Evolutionary conservation across 2,329 filamentous ascomycete species (phyloP).

Genomic region (Arachnomyces sp.): DNA sequence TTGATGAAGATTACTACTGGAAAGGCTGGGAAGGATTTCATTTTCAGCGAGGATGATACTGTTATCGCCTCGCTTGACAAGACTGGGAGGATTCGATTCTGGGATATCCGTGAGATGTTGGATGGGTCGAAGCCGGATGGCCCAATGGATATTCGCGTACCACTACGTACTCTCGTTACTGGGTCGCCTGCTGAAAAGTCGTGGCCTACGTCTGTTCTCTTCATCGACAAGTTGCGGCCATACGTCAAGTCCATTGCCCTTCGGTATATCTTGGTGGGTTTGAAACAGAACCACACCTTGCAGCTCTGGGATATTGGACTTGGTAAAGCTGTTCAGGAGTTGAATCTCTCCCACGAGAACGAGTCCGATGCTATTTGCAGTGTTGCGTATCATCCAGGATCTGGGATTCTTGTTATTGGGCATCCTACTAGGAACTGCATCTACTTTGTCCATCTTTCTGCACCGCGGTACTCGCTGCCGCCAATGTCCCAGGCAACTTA

Average conservation of each 20-base stretch:
- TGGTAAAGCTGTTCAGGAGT: constrained; percentile 90
- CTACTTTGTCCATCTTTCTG: constrained; percentile 92
- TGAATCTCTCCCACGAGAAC: constrained; percentile 91
- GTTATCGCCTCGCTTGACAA: constrained; percentile 95
- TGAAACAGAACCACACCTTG: constrained; percentile 98
- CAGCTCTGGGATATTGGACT: constrained; percentile 97
- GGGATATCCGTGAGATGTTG: constrained; percentile 81
- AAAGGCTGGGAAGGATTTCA: constrained; percentile 97
- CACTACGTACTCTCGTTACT: constrained; percentile 77
- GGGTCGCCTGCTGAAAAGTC: constrained; percentile 85
- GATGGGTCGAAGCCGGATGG: constrained; percentile 38
- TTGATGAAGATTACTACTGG: constrained; percentile 91
- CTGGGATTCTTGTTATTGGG: constrained; percentile 88
- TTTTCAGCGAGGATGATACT: constrained; percentile 92
- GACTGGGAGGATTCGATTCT: constrained; percentile 92
- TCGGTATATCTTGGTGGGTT: constrained; percentile 90
- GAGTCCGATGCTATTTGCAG: constrained; percentile 98
- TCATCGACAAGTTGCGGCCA: constrained; percentile 91
- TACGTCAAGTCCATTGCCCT: constrained; percentile 84
- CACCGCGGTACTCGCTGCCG: constrained; percentile 77
- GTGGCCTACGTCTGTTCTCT: constrained; percentile 90
- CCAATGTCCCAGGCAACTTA: constrained; percentile 81
- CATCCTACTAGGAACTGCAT: constrained; percentile 96
- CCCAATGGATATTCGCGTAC: constrained; percentile 70
- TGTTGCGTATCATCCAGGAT: constrained; percentile 83